Evolutionary conservation across 768 basidiomycete genomes (phyloP).

Genomic region (Mycena crocata): DNA sequence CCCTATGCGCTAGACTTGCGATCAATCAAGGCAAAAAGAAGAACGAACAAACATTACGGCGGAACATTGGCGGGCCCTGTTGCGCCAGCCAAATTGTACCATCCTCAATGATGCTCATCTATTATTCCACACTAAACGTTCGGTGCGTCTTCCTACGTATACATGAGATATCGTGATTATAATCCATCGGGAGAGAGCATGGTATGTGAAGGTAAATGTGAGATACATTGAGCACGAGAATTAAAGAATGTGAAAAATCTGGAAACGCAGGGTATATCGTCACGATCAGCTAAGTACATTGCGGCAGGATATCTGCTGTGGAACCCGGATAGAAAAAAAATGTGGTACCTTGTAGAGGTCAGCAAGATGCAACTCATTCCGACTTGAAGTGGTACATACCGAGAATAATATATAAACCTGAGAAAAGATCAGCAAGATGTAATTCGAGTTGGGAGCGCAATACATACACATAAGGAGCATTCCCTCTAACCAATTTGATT

Average conservation of each 20-base stretch:
- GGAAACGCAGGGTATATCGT: too few relatives aligned
- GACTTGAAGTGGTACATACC: too few relatives aligned
- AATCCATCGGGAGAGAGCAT: neutral
- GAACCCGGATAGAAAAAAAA: conserved; percentile 73
- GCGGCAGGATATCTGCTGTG: neutral
- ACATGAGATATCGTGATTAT: neutral
- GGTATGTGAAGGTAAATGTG: neutral
- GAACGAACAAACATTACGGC: too few relatives aligned
- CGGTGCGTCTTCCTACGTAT: neutral
- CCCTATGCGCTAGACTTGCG: too few relatives aligned
- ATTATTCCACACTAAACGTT: too few relatives aligned
- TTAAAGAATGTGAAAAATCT: neutral
- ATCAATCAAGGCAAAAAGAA: too few relatives aligned
- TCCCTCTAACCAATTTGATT: conserved; percentile 89
- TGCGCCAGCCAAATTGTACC: too few relatives aligned
- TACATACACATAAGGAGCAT: conserved; percentile 72
- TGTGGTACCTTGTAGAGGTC: too few relatives aligned
- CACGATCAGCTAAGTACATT: neutral
- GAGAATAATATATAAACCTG: conserved; percentile 78
- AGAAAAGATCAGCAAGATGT: neutral
- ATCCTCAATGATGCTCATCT: too few relatives aligned
- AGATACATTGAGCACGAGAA: neutral
- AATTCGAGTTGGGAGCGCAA: neutral
- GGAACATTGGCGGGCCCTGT: too few relatives aligned
- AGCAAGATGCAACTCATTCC: too few relatives aligned